phyloP scores from a whole-genome alignment of 202 grass and related monocot species.

The Musa balbisiana region DNA sequence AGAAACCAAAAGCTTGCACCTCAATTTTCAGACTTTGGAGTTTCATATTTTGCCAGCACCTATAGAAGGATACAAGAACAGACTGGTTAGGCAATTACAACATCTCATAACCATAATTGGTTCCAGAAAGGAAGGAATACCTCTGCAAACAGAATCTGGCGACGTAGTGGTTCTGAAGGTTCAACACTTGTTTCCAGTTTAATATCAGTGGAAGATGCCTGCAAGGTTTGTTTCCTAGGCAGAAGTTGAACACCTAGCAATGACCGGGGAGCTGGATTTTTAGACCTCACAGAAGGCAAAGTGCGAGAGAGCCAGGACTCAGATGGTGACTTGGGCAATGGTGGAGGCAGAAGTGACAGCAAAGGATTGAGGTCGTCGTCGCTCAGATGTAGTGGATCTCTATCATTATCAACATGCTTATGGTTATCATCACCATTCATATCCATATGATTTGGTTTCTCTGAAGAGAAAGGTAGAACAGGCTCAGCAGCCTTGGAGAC shows the following conservation, averaged over 20 bases:
- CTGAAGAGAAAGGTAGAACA: conserved; percentile 4
- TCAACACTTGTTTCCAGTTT: conserved; percentile 46
- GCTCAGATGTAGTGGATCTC: conserved; percentile 17
- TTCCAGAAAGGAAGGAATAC: conserved; percentile 32
- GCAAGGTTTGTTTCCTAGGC: conserved; percentile 56
- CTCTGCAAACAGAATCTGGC: conserved; percentile 66
- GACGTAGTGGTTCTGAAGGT: conserved; percentile 28
- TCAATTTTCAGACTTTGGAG: conserved; percentile 17
- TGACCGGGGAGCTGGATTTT: conserved; percentile 41
- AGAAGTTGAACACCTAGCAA: conserved; percentile 87
- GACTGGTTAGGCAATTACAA: background rate
- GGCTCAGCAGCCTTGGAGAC: conserved; percentile 13
- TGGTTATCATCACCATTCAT: conserved; percentile 26
- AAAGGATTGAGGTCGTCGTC: conserved; percentile 26
- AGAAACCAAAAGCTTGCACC: background rate
- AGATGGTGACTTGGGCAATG: conserved; percentile 82
- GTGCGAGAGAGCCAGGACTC: conserved; percentile 96
- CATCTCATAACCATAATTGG: conserved; percentile 5
- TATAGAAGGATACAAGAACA: background rate
- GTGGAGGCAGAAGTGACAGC: conserved; percentile 49
- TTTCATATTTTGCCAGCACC: conserved; percentile 20
- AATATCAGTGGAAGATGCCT: conserved; percentile 12
- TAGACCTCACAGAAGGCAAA: conserved; percentile 55
- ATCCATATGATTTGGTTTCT: conserved; percentile 1
- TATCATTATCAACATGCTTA: background rate